These are phyloP conservation scores for Priceomyces haplophilus DNA, from an alignment of 805 yeast species.

Conservation along the genomic window DNA sequence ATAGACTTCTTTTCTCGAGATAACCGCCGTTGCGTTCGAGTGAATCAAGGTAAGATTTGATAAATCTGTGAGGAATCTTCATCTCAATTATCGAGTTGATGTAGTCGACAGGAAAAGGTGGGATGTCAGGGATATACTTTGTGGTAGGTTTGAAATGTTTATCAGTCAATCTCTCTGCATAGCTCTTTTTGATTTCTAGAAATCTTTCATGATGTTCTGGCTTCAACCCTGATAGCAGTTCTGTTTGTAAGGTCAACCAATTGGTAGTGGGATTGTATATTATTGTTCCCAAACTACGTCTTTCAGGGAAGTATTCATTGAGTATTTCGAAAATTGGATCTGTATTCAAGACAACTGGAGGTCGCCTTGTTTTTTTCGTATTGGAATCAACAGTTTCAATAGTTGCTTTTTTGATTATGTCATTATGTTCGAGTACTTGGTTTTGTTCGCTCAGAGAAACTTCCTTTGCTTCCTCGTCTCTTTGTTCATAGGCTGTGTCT, in stretches of 20 bases:
- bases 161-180: slow-evolving; percentile 22
- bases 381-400: neutral
- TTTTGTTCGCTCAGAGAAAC: neutral
- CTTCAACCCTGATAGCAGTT: slow-evolving; percentile 29
- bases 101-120: slow-evolving; percentile 36
- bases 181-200: slow-evolving; percentile 24
- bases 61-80: slow-evolving; percentile 48
- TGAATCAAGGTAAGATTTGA: slow-evolving; percentile 36
- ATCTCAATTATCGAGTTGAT: slow-evolving; percentile 48
- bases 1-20: slow-evolving; percentile 44
- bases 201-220: slow-evolving; percentile 29
- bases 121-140: slow-evolving; percentile 36
- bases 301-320: slow-evolving; percentile 25
- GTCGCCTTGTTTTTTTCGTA: neutral
- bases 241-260: slow-evolving; percentile 34
- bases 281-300: slow-evolving; percentile 50
- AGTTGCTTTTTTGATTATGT: neutral
- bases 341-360: slow-evolving; percentile 8
- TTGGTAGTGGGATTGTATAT: slow-evolving; percentile 59
- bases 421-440: neutral
- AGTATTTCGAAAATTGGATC: slow-evolving; percentile 20
- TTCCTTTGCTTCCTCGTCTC: neutral
- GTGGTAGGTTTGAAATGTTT: slow-evolving; percentile 18
- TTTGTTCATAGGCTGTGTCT: neutral
- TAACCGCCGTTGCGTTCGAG: slow-evolving; percentile 37